phyloP scores from a whole-genome alignment of 23 red algal species.

The Gracilaria caudata region DNA sequence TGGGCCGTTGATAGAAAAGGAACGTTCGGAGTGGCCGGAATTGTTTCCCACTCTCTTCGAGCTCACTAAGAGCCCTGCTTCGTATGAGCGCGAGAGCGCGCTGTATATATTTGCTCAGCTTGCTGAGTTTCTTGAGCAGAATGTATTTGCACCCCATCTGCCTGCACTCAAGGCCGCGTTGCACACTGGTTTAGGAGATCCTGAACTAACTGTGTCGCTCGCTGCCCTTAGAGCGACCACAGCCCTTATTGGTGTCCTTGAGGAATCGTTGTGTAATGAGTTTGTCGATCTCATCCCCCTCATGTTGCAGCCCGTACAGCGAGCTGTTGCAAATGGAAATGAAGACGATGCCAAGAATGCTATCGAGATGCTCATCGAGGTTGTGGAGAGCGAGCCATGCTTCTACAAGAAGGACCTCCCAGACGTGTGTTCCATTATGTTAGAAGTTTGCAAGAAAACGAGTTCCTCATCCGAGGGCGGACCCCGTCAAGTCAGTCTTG shows the following conservation, averaged over 20 bases:
- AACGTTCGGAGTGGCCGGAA: constrained; percentile 72
- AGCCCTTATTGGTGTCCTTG: constrained; percentile 67
- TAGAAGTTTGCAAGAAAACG: constrained; percentile 58
- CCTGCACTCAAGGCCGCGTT: constrained; percentile 55
- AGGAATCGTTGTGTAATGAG: constrained; percentile 75
- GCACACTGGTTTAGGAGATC: constrained; percentile 60
- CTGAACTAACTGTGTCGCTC: constrained; percentile 56
- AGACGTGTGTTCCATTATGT: constrained; percentile 66
- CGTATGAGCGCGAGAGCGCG: constrained; percentile 77
- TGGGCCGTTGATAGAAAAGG: constrained; percentile 36
- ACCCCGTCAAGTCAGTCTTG: constrained; percentile 83
- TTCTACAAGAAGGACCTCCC: constrained; percentile 81
- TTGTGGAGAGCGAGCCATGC: constrained; percentile 83
- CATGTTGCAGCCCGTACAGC: constrained; percentile 68
- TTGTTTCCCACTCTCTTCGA: constrained; percentile 70
- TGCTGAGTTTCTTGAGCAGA: constrained; percentile 54
- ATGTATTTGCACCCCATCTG: constrained; percentile 67
- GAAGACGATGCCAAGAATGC: constrained; percentile 73
- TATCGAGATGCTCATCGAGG: constrained; percentile 93
- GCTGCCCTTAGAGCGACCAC: constrained; percentile 84
- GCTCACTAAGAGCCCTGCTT: constrained; percentile 26
- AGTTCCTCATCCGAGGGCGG: constrained; percentile 62
- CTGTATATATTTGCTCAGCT: constrained; percentile 85
- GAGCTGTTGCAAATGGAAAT: constrained; percentile 51
- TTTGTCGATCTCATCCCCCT: constrained; percentile 88